phyloP scores from a whole-genome alignment of 139 green algal genomes.

The Pseudopediastrum boryanum region DNA sequence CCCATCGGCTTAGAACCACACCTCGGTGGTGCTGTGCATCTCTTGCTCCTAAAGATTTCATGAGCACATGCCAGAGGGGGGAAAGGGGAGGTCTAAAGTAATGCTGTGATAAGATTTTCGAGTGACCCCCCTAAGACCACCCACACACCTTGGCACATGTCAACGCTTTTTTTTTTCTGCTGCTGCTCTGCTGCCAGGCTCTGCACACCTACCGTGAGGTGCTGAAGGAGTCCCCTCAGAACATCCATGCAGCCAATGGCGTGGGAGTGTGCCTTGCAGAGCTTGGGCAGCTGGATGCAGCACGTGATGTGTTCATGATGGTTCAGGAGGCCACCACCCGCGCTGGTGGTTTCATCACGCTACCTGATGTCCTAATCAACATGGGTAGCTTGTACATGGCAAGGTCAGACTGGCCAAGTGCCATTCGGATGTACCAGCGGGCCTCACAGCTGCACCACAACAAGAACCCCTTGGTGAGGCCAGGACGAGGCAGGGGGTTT shows the following conservation, averaged over 20 bases:
- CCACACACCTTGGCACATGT: too few relatives aligned
- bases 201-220: constrained; percentile 62
- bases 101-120: too few relatives aligned
- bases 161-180: too few relatives aligned
- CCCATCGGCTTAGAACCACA: too few relatives aligned
- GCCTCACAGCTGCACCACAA: constrained; percentile 21
- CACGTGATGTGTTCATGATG: constrained; percentile 34
- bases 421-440: constrained; percentile 18
- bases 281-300: constrained; percentile 64
- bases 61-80: too few relatives aligned
- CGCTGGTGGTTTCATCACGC: constrained; percentile 54
- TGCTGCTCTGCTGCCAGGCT: constrained; percentile 50
- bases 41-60: too few relatives aligned
- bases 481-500: too few relatives aligned
- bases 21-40: too few relatives aligned
- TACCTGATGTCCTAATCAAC: constrained; percentile 79
- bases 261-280: constrained; percentile 86
- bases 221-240: constrained; percentile 62
- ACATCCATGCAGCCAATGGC: constrained; percentile 89
- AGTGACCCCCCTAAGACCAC: too few relatives aligned
- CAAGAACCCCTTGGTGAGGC: constrained; percentile 25
- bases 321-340: constrained; percentile 40
- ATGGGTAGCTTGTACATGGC: constrained; percentile 80
- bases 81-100: too few relatives aligned
- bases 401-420: constrained; percentile 31